These are phyloP conservation scores for Starmerella powellii DNA, from an alignment of 805 yeast genomes.

Conservation along the genomic window DNA sequence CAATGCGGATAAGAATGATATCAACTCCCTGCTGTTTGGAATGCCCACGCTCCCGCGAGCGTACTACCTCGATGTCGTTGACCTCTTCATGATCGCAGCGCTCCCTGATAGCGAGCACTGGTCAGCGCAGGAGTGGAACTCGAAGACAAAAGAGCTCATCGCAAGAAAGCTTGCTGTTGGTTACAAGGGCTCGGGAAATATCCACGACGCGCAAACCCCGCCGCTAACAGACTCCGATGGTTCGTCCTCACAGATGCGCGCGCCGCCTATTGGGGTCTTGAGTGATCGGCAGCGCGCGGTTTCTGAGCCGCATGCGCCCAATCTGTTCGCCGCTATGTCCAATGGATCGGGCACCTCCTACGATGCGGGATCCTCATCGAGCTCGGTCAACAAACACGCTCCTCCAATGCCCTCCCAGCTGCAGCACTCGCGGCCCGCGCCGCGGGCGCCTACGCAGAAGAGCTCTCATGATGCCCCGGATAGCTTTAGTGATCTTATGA, in stretches of 20 bases:
- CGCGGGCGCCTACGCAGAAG: slow-evolving; percentile 12
- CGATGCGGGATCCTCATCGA: slow-evolving; percentile 1
- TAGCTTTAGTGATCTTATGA: too few species aligned
- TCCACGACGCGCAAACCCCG: slow-evolving; percentile 29
- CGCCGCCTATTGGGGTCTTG: background rate
- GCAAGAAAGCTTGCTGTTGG: slow-evolving; percentile 41
- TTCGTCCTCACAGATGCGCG: background rate
- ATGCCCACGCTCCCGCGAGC: slow-evolving; percentile 71
- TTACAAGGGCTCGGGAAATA: slow-evolving; percentile 35
- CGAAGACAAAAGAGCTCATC: slow-evolving; percentile 43
- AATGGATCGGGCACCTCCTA: slow-evolving; percentile 4
- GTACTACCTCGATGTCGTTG: slow-evolving; percentile 57
- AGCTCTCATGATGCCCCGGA: background rate
- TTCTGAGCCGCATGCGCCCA: slow-evolving; percentile 17
- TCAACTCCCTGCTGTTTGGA: slow-evolving; percentile 59
- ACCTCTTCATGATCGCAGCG: slow-evolving; percentile 36
- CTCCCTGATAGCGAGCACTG: slow-evolving; percentile 35
- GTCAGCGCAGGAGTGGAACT: slow-evolving; percentile 51
- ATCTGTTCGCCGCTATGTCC: slow-evolving; percentile 1
- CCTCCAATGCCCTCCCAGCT: slow-evolving; percentile 12
- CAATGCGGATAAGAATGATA: slow-evolving; percentile 58
- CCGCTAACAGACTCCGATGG: background rate
- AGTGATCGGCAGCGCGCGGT: slow-evolving; percentile 28
- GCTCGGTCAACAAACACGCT: slow-evolving; percentile 4
- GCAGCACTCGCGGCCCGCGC: slow-evolving; percentile 17